Conservation (phyloP, 768 basidiomycete species). For the Xanthoconium stramineum region DNA sequence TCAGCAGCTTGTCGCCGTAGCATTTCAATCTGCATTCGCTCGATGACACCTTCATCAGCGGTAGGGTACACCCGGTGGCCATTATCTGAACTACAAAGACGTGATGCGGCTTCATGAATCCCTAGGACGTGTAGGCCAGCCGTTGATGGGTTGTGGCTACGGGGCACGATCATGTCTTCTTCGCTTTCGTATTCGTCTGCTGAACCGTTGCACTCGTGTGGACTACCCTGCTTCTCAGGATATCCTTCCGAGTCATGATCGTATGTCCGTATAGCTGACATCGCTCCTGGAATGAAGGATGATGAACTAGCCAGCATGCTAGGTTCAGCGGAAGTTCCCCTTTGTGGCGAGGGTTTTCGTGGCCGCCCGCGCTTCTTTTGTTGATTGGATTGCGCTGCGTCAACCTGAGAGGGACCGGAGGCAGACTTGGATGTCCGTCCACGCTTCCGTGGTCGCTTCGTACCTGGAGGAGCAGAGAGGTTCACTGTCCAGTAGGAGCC, state of each 20-base stretch:
- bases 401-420: conserved; percentile 14
- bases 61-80: conserved; percentile 22
- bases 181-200: conserved; percentile 64
- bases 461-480: conserved; percentile 77
- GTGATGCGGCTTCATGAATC: conserved; percentile 35
- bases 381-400: conserved; percentile 9
- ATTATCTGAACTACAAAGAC: conserved; percentile 40
- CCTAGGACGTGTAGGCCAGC: conserved; percentile 37
- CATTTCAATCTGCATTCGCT: conserved; percentile 66
- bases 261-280: conserved; percentile 27
- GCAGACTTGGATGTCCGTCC: conserved; percentile 56
- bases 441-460: conserved; percentile 80
- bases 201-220: conserved; percentile 41
- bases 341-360: conserved; percentile 26
- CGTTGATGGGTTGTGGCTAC: conserved; percentile 41
- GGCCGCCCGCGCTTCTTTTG: conserved; percentile 44
- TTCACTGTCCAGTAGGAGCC: conserved; percentile 93
- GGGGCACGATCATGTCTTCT: conserved; percentile 53
- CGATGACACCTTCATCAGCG: conserved; percentile 45
- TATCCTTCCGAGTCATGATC: conserved; percentile 37
- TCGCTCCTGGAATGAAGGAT: conserved; percentile 19
- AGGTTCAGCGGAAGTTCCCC: conserved; percentile 17
- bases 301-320: conserved; percentile 12
- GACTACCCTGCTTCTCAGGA: conserved; percentile 38
- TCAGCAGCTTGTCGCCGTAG: conserved; percentile 68